phyloP scores from a whole-genome alignment of 2,329 filamentous ascomycete genomes.

The Fusarium sp. region DNA sequence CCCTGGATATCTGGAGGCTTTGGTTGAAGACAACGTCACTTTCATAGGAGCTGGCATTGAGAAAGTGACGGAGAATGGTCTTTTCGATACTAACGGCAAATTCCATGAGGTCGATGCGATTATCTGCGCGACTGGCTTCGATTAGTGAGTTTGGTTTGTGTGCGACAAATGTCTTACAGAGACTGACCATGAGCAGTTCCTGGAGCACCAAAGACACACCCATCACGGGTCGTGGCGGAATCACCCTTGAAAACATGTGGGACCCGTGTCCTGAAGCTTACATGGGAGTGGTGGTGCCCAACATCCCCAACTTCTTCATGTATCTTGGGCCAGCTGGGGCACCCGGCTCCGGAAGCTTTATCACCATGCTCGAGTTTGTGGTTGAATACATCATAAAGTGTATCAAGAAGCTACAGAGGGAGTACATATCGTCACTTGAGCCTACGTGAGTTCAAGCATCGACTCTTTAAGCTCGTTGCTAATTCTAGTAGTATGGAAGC shows the following conservation, averaged over 20 bases:
- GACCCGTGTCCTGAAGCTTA: constrained; percentile 12
- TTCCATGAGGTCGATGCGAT: background rate
- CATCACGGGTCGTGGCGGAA: background rate
- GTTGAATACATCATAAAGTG: constrained; percentile 12
- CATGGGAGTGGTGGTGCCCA: constrained; percentile 2
- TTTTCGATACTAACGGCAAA: background rate
- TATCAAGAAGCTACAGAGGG: constrained; percentile 7
- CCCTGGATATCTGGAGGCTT: constrained; percentile 14
- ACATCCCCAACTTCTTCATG: constrained; percentile 19
- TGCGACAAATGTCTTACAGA: background rate
- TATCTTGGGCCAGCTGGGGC: constrained; percentile 9
- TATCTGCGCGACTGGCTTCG: constrained; percentile 7
- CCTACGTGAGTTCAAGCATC: background rate
- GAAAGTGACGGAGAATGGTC: background rate
- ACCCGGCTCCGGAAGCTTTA: constrained; percentile 5
- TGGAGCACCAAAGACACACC: background rate
- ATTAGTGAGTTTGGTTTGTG: background rate
- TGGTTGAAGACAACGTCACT: constrained; percentile 11
- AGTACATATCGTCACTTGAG: background rate
- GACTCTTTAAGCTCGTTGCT: background rate
- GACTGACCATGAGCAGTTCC: background rate
- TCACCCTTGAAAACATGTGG: background rate
- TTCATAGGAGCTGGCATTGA: constrained; percentile 2
- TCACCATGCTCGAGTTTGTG: constrained; percentile 10
- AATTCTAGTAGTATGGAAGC: background rate